Evolutionary conservation across 78 protist species (phyloP), one percentile per base, ranked within the genome.

Genomic region (Tieghemostelium lacteum): DNA sequence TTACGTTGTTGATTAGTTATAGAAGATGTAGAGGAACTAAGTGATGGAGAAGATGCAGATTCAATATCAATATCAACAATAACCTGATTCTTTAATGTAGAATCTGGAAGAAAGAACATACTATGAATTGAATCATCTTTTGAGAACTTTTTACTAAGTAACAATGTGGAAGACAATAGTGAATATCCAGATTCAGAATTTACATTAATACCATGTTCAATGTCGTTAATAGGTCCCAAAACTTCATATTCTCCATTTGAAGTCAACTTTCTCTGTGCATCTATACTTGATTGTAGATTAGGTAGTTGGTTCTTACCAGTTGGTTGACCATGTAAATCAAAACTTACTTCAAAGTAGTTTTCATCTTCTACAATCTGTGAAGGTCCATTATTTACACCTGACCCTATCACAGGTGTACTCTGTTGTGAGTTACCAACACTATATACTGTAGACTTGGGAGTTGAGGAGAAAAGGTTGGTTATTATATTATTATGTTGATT

Each of bases 341-440:
- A 83, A 29, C 49, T 69, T 2, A 83, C 77, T 58, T 83, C 89
- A 69, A 83, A 83, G 31, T 83, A 83, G 57, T 83, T 75, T 69
- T 83, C 89, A 83, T 83, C 89, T 34, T 83, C 89, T 5, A 83
- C 49, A 69, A 83, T 83, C n/a, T 83, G 78, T 6, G 89, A 83
- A 42, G 89, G 89, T 69, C 89, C 89, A 83, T 67, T 83, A n/a
- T 67, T 42, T 19, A 67, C 74, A 40, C 58, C 14, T 67, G 10
- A 45, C 6, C 52, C 6, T n/a, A n/a, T n/a, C n/a, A n/a, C n/a
- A n/a, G n/a, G n/a, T n/a, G n/a, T n/a, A n/a, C n/a, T n/a, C n/a
- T n/a, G n/a, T n/a, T n/a, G n/a, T n/a, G n/a, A n/a, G n/a, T n/a
- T n/a, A n/a, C n/a, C n/a, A n/a, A n/a, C n/a, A n/a, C n/a, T n/a